A percentile compares a stretch with the other conserved stretches of the same genome.
Evolutionary conservation across 495 filamentous ascomycete genomes (phyloP).

Genomic region (Bombardia bombarda): DNA sequence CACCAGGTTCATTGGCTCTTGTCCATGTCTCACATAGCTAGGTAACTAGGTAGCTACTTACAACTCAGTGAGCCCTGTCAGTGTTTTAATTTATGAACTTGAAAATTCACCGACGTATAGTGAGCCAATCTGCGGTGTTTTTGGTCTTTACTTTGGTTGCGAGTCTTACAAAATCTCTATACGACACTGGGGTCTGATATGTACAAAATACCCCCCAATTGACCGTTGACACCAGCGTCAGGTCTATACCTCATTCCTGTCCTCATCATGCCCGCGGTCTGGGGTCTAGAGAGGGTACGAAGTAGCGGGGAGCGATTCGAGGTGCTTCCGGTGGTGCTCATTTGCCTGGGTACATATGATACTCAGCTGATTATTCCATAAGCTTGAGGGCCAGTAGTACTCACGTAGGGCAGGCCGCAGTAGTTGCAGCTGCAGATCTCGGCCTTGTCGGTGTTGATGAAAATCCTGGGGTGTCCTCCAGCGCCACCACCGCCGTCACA

Average conservation of each 20-base stretch:
- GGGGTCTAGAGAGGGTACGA: constrained; percentile 53
- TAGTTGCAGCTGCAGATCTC: constrained; percentile 85
- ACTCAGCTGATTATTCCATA: background rate
- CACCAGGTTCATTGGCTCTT: too few relatives aligned
- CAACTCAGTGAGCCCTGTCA: too few relatives aligned
- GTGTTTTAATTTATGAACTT: too few relatives aligned
- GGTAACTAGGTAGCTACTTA: too few relatives aligned
- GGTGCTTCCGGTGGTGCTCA: constrained; percentile 72
- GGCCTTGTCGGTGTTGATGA: constrained; percentile 96
- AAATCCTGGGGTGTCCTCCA: constrained; percentile 84
- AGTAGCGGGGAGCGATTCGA: constrained; percentile 70
- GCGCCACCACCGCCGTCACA: constrained; percentile 95
- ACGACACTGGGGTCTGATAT: background rate
- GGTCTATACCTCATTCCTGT: background rate
- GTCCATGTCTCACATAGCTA: too few relatives aligned
- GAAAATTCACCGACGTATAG: too few relatives aligned
- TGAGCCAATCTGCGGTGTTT: too few relatives aligned
- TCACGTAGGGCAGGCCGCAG: constrained; percentile 90
- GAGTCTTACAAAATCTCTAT: too few relatives aligned
- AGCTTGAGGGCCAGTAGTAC: constrained; percentile 24
- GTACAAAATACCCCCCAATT: background rate
- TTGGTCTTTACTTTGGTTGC: too few relatives aligned
- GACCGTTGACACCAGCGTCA: background rate
- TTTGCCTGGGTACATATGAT: constrained; percentile 54
- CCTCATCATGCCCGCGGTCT: background rate